phyloP scores from a whole-genome alignment of 176 grass and related monocot genomes.

The Paspalum notatum region DNA sequence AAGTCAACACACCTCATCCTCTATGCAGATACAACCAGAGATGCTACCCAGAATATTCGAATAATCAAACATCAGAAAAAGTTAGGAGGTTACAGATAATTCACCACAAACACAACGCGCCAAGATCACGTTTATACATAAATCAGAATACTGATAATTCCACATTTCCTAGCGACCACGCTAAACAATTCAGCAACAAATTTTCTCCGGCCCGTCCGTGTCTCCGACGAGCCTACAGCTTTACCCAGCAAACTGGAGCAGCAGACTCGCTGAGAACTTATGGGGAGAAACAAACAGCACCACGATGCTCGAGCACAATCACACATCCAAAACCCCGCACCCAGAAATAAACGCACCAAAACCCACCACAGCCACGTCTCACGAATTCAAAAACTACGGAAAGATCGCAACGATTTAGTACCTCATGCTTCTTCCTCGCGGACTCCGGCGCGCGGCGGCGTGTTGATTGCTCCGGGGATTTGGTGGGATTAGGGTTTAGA shows the following conservation, averaged over 20 bases:
- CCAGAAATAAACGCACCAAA: neutral
- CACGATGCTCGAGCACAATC: neutral
- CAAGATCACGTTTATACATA: neutral
- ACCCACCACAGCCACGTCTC: neutral
- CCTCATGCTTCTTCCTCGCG: slow-evolving; percentile 44
- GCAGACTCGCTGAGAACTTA: neutral
- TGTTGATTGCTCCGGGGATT: slow-evolving; percentile 5
- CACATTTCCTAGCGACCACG: neutral
- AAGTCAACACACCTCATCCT: neutral
- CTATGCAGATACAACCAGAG: neutral
- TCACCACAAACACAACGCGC: neutral
- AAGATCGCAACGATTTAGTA: slow-evolving; percentile 3
- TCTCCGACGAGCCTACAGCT: neutral
- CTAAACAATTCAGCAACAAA: neutral
- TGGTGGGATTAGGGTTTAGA: slow-evolving; percentile 18
- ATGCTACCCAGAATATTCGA: neutral
- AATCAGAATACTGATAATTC: neutral
- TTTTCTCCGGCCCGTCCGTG: neutral
- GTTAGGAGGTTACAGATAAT: neutral
- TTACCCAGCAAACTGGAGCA: neutral
- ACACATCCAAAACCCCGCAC: neutral
- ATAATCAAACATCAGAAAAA: neutral
- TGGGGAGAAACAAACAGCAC: neutral
- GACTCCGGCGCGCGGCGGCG: neutral
- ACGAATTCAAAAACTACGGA: slow-evolving; percentile 21